Percentiles rank a stretch among this genome's conserved stretches.
Conservation (phyloP, 441 rosid genomes). For the Brassica balearica region DNA sequence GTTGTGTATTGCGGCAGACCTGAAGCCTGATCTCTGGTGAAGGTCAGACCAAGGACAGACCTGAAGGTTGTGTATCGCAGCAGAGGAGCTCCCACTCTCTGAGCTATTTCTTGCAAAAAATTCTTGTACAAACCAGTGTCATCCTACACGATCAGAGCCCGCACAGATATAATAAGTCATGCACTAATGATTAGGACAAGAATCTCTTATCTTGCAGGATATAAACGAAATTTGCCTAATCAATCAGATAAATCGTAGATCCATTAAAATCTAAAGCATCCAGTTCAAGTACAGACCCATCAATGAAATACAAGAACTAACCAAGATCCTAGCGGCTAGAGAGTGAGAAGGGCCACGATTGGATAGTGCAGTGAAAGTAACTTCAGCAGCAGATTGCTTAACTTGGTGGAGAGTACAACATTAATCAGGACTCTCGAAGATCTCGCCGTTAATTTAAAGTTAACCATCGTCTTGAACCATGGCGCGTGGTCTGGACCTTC, state of each 20-base stretch:
- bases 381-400: constrained; percentile 98
- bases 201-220: too few relatives aligned
- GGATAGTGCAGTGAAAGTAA: constrained; percentile 86
- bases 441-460: constrained; percentile 81
- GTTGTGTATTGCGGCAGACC: constrained; percentile 23
- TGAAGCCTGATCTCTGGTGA: too few relatives aligned
- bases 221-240: too few relatives aligned
- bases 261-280: too few relatives aligned
- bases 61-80: constrained; percentile 87
- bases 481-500: constrained; percentile 99
- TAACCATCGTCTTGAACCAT: constrained; percentile 89
- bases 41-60: constrained; percentile 66
- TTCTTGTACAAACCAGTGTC: constrained; percentile 98
- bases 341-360: constrained; percentile 95
- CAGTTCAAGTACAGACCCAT: too few relatives aligned
- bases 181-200: background rate
- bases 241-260: too few relatives aligned
- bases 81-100: constrained; percentile 89
- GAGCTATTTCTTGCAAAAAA: constrained; percentile 93
- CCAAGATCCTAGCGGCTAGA: constrained; percentile 94
- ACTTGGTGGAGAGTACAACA: constrained; percentile 98
- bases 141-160: constrained; percentile 57
- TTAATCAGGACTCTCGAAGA: constrained; percentile 88
- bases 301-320: constrained; percentile 36
- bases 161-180: constrained; percentile 33